Evolutionary conservation across 148 eudicot species (phyloP), one percentile per base, ranked within the genome.

Genomic region (Polygonum aviculare): DNA sequence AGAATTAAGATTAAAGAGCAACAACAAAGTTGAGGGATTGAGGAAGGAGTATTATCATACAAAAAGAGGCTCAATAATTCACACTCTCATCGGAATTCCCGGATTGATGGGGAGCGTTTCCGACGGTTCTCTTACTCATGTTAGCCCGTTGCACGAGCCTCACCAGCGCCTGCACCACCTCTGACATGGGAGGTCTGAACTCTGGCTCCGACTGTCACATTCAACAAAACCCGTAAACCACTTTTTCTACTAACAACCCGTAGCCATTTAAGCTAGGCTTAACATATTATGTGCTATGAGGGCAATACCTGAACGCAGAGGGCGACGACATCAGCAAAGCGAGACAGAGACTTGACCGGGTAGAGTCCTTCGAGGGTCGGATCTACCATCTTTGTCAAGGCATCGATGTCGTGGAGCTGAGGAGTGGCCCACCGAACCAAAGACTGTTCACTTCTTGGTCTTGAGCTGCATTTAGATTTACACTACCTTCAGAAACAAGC

Each of bases 401-500:
- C 93, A 78, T 90, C 93, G 73, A 90, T 90, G 76, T 90, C 93
- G 77, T 90, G 93, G 70, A 90, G 91, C 86, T 90, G 93, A 80
- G 93, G 93, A n/a, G 93, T 86, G 7, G 93, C 93, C 93, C 93
- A 90, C 77, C 91, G 85, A 74, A 87, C 93, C 82, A 90, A 82
- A 65, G 89, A 87, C 62, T 90, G 93, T 78, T 90, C 93, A 19
- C 82, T 69, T 81, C 93, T 83, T 70, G 84, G 45, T 76, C 91
- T 88, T 77, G 90, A 84, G 83, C 93, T 90, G 89, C 40, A 76
- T 3, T 21, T 33, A 55, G 44, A 38, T 41, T 16, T 44, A n/a
- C 15, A 31, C 38, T 31, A 31, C 38, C 50, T 26, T 73, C 21
- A 67, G 41, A 36, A 35, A 12, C 72, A 16, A 67, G 41, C 5